phyloP scores from a whole-genome alignment of 345 rosid species.

The Ceriops decandra region DNA sequence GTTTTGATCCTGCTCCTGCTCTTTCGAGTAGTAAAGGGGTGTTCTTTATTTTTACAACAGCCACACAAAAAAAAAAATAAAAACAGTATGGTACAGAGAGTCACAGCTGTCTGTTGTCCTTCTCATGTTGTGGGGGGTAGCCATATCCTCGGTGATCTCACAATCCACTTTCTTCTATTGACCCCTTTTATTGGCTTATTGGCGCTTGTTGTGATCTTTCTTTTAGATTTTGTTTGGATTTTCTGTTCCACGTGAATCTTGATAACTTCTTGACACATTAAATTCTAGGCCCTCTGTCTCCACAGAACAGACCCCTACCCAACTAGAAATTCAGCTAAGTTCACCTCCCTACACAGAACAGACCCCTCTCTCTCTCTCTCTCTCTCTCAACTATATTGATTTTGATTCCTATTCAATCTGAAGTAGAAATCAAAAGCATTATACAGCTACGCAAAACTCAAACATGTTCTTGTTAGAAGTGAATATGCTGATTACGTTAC shows the following conservation, averaged over 20 bases:
- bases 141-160: slow-evolving; percentile 15
- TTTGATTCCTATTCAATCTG: too few relatives aligned
- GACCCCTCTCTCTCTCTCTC: not conserved
- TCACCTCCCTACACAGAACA: not conserved
- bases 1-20: not conserved
- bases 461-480: too few relatives aligned
- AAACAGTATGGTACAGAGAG: slow-evolving; percentile 6
- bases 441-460: too few relatives aligned
- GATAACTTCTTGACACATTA: slow-evolving; percentile 19
- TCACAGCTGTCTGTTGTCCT: slow-evolving; percentile 22
- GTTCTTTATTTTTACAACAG: not conserved
- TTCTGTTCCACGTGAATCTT: slow-evolving; percentile 39
- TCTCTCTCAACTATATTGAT: too few relatives aligned
- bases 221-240: slow-evolving; percentile 36
- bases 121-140: not conserved
- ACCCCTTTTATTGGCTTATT: slow-evolving; percentile 21
- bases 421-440: too few relatives aligned
- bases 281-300: not conserved
- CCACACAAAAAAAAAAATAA: slow-evolving; percentile 4
- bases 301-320: too few relatives aligned
- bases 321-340: too few relatives aligned
- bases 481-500: too few relatives aligned
- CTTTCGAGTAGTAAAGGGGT: not conserved
- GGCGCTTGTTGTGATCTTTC: slow-evolving; percentile 26
- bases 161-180: slow-evolving; percentile 17